phyloP scores from a whole-genome alignment of 2,329 filamentous ascomycete genomes.

The Metarhizium rileyi region DNA sequence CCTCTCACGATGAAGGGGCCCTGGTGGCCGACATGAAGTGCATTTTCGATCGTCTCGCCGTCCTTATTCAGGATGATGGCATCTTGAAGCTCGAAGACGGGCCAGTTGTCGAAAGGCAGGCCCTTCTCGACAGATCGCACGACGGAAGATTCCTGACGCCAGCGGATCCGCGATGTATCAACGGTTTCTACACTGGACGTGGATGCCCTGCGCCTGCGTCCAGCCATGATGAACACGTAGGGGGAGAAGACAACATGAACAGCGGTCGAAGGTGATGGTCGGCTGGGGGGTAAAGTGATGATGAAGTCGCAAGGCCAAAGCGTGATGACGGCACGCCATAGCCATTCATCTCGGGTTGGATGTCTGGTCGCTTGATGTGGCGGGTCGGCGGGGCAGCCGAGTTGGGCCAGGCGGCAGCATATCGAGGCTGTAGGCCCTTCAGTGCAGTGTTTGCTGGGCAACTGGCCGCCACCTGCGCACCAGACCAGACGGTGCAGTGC shows the following conservation, averaged over 20 bases:
- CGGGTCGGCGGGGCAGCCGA: too few species aligned
- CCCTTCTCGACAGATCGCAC: conserved; percentile 18
- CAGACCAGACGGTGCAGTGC: too few species aligned
- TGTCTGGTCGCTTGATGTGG: too few species aligned
- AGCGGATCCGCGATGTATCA: conserved; percentile 26
- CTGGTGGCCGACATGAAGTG: conserved; percentile 48
- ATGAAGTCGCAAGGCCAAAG: not conserved
- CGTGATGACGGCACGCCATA: not conserved
- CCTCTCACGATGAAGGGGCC: conserved; percentile 55
- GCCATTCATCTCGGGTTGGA: not conserved
- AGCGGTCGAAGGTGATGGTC: not conserved
- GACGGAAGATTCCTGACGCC: conserved; percentile 25
- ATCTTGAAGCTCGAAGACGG: conserved; percentile 51
- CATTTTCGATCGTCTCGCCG: conserved; percentile 45
- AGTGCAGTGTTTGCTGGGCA: too few species aligned
- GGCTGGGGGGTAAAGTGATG: not conserved
- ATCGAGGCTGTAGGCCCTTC: too few species aligned
- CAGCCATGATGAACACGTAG: conserved; percentile 21
- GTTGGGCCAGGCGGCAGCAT: too few species aligned
- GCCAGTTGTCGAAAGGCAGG: conserved; percentile 41
- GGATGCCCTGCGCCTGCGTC: conserved; percentile 31
- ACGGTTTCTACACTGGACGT: conserved; percentile 35
- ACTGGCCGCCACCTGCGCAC: too few species aligned
- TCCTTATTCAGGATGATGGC: conserved; percentile 48
- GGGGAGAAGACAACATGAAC: not conserved